Base-by-base conservation (phyloP, 1,139 yeast species). In the Yamadazyma triangularis region DNA sequence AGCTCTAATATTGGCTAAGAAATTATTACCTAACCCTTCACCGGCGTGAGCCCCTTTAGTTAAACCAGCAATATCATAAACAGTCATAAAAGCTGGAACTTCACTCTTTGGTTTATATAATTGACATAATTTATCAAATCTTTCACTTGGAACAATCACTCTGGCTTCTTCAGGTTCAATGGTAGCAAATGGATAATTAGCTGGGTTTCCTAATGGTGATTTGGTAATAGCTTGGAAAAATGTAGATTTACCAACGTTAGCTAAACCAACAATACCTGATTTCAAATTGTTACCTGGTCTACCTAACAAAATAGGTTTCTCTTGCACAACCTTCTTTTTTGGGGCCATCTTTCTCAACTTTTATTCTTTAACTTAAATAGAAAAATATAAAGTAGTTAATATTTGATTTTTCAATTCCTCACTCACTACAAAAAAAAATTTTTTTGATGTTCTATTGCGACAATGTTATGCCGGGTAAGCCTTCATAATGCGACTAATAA, bases 211-310 rank as follows among this genome's bases (percentile, higher is more conserved):
- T 31, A 81, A 53, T 11, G 63, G 68, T 7, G 83, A 73, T 38
- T 76, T 73, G 21, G 97, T 88, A 40, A 89, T 77, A 16, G 78
- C 77, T 48, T 75, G 81, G 51, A 75, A 75, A 41, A 75, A 71
- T 1, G 80, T 73, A 15, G 85, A 77, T 46, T 82, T 82, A 13
- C 89, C 91, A 25, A 82, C 87, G 45, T 82, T 82, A 21, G 91
- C 96, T 46, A 89, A 73, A 44, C 97, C 97, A 45, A 91, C 97
- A 53, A 91, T 89, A 63, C 98, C 98, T 35, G 91, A 86, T 62
- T 88, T 89, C 60, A 89, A 74, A 64, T 88, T 89, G 66, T 89
- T 89, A 60, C 96, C 98, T 58, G 99, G 99, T 70, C 98, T 86
- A 47, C 99, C 99, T 51, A 91, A 75, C 43, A 88, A 71, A 53